Conservation (phyloP, 2,329 filamentous ascomycete genomes). For the Nothomitra cinnamomea region DNA sequence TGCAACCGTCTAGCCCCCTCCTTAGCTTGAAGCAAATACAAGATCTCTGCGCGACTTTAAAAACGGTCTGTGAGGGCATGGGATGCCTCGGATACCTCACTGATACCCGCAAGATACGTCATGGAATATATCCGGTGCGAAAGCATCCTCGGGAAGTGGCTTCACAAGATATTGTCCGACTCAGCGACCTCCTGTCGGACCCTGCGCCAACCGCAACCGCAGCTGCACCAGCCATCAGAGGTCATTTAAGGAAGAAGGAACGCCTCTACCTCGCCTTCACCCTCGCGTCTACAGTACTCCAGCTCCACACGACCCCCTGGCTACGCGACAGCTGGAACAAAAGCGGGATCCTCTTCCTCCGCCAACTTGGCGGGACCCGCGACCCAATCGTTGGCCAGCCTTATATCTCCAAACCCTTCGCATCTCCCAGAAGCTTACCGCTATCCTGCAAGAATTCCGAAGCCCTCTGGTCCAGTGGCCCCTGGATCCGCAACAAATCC, state of each 20-base stretch:
- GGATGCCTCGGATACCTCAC: too few species aligned
- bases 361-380: neutral
- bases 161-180: too few species aligned
- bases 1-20: too few species aligned
- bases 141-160: too few species aligned
- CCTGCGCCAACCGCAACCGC: too few species aligned
- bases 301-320: constrained; percentile 10
- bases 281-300: constrained; percentile 10
- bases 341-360: neutral
- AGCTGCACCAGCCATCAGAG: too few species aligned
- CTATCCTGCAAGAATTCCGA: neutral
- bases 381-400: neutral
- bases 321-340: constrained; percentile 10
- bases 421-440: neutral
- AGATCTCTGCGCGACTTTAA: too few species aligned
- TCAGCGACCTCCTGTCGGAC: too few species aligned
- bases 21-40: too few species aligned
- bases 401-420: neutral
- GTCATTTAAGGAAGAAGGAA: neutral
- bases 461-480: constrained; percentile 8
- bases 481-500: constrained; percentile 16
- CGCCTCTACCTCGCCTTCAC: constrained; percentile 8
- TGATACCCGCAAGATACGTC: too few species aligned
- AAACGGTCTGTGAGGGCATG: too few species aligned
- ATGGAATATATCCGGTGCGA: too few species aligned